phyloP scores from a whole-genome alignment of 805 yeast genomes.

The Suhomyces sp. region DNA sequence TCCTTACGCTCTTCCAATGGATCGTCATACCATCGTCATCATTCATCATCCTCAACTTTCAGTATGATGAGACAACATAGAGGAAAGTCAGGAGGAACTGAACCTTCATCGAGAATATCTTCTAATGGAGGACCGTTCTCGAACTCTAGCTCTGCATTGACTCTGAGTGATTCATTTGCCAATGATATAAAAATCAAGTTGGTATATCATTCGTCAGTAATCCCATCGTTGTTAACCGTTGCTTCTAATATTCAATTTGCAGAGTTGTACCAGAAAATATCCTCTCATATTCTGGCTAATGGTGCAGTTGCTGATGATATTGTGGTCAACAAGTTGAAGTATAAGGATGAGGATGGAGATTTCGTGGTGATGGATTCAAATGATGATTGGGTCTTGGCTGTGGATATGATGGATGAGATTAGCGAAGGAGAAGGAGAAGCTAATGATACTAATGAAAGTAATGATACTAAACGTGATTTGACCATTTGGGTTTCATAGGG shows the following conservation, averaged over 20 bases:
- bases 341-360: conserved; percentile 95
- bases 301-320: conserved; percentile 57
- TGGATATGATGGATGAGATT: conserved; percentile 52
- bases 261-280: conserved; percentile 66
- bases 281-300: conserved; percentile 46
- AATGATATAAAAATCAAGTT: conserved; percentile 23
- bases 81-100: conserved; percentile 13
- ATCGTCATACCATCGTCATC: conserved; percentile 35
- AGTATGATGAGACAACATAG: conserved; percentile 42
- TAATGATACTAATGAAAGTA: conserved; percentile 5
- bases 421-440: conserved; percentile 16
- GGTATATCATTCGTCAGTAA: conserved; percentile 32
- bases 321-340: conserved; percentile 57
- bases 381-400: conserved; percentile 86
- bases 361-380: conserved; percentile 79
- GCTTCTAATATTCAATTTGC: conserved; percentile 32
- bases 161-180: conserved; percentile 7
- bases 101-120: conserved; percentile 6
- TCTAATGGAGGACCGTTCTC: conserved; percentile 8
- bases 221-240: conserved; percentile 28
- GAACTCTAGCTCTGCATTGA: conserved; percentile 6
- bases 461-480: conserved; percentile 18
- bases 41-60: conserved; percentile 42
- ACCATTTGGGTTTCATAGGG: conserved; percentile 43
- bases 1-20: conserved; percentile 29